Percentiles rank a stretch among this genome's conserved stretches.
Conservation (phyloP, 2,329 filamentous ascomycete species). For the Dactylellina sp. region DNA sequence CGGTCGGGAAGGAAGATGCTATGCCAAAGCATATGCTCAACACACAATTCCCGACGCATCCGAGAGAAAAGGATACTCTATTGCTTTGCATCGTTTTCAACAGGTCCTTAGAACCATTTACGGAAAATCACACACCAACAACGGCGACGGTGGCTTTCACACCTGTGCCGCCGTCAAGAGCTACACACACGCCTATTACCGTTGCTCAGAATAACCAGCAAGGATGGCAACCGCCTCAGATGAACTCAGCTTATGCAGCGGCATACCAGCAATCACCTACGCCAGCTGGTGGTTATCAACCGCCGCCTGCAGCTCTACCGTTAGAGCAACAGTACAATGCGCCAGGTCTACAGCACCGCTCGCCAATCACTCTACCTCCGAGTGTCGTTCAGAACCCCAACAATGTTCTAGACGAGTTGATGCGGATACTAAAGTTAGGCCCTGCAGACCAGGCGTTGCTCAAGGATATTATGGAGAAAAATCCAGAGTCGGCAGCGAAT, state of each 20-base stretch:
- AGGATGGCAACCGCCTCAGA: constrained; percentile 38
- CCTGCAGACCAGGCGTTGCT: constrained; percentile 46
- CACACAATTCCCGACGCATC: constrained; percentile 44
- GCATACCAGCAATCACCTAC: constrained; percentile 45
- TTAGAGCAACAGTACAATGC: constrained; percentile 23
- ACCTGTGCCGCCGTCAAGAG: constrained; percentile 42
- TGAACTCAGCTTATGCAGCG: constrained; percentile 8
- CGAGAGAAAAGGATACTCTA: constrained; percentile 45
- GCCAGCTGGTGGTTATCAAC: constrained; percentile 17
- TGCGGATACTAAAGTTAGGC: constrained; percentile 21
- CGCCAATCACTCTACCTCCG: constrained; percentile 17
- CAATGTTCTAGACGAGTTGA: constrained; percentile 23
- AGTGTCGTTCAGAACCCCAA: constrained; percentile 10
- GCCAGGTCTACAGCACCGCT: constrained; percentile 29
- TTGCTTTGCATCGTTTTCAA: constrained; percentile 52
- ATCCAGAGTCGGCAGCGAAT: constrained; percentile 39
- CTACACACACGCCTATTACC: constrained; percentile 36
- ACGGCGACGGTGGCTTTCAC: constrained; percentile 33
- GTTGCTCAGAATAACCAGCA: constrained; percentile 13
- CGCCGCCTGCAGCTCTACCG: not conserved
- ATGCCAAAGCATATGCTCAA: constrained; percentile 72
- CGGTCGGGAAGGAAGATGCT: constrained; percentile 77
- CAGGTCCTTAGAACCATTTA: constrained; percentile 39
- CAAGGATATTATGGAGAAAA: constrained; percentile 44
- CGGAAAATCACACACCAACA: constrained; percentile 39